Percentiles rank a stretch among this genome's conserved stretches.
Conservation (phyloP, 768 basidiomycete genomes). For the Russula sp. region DNA sequence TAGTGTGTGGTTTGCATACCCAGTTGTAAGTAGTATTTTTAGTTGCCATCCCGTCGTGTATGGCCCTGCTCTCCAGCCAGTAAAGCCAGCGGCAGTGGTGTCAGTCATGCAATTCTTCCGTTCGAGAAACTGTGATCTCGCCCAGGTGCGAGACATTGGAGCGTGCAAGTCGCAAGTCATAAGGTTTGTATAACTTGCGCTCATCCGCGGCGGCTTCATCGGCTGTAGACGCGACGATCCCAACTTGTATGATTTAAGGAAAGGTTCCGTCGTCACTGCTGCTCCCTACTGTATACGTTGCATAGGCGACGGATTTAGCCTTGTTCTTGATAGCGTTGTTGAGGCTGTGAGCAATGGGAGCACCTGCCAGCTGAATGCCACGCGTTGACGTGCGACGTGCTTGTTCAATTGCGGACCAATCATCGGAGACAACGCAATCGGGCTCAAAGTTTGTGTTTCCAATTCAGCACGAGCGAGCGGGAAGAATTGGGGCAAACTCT, state of each 20-base stretch:
- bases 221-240: slow-evolving; percentile 22
- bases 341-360: slow-evolving; percentile 3
- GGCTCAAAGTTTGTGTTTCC: slow-evolving; percentile 6
- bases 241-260: slow-evolving; percentile 19
- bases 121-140: background rate
- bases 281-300: slow-evolving; percentile 20
- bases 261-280: slow-evolving; percentile 22
- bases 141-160: slow-evolving; percentile 17
- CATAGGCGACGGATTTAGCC: slow-evolving; percentile 24
- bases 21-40: slow-evolving; percentile 31
- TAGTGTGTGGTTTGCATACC: slow-evolving; percentile 31
- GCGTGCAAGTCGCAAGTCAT: slow-evolving; percentile 1
- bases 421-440: slow-evolving; percentile 4
- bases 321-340: slow-evolving; percentile 20
- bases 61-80: slow-evolving; percentile 7
- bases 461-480: slow-evolving; percentile 10
- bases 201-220: slow-evolving; percentile 15
- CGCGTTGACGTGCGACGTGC: slow-evolving; percentile 19
- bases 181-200: background rate
- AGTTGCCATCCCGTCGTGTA: slow-evolving; percentile 15
- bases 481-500: background rate
- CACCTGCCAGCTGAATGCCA: slow-evolving; percentile 11
- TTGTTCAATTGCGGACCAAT: slow-evolving; percentile 9
- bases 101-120: background rate
- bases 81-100: slow-evolving; percentile 11